phyloP scores from a whole-genome alignment of 176 grass and related monocot species.

The Aegilops tauschii region DNA sequence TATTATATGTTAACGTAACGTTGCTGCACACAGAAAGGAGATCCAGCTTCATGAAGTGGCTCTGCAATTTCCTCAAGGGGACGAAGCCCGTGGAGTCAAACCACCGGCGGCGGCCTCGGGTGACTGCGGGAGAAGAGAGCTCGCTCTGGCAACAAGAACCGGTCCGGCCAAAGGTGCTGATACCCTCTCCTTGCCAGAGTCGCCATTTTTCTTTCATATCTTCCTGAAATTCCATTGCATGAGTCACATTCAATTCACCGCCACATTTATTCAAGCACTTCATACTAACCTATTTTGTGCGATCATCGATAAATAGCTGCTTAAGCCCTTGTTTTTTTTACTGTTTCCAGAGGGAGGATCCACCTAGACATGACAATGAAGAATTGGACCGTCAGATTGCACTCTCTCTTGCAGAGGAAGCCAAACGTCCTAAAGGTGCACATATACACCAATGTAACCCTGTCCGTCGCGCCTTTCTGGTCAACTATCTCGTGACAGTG shows the following conservation, averaged over 20 bases:
- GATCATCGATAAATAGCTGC: background rate
- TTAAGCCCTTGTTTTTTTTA: conserved; percentile 22
- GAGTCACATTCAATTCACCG: background rate
- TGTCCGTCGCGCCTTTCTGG: background rate
- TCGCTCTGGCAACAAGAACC: conserved; percentile 59
- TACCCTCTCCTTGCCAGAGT: background rate
- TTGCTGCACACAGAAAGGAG: conserved; percentile 52
- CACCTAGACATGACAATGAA: conserved; percentile 72
- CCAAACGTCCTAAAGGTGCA: conserved; percentile 66
- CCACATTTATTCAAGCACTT: background rate
- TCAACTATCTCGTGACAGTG: background rate
- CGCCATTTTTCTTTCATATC: background rate
- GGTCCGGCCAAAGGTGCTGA: conserved; percentile 58
- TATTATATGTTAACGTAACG: conserved; percentile 34
- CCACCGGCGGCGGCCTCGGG: conserved; percentile 45
- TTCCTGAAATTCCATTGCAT: conserved; percentile 11
- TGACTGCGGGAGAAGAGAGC: conserved; percentile 55
- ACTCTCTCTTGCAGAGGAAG: conserved; percentile 76
- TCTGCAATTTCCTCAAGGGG: conserved; percentile 80
- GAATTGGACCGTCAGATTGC: conserved; percentile 78
- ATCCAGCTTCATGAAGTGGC: conserved; percentile 93
- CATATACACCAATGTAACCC: background rate
- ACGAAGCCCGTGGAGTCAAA: conserved; percentile 42
- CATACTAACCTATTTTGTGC: background rate
- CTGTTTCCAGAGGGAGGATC: conserved; percentile 57